Base-by-base conservation (phyloP, 148 eudicot species). In the Spergularia marina region DNA sequence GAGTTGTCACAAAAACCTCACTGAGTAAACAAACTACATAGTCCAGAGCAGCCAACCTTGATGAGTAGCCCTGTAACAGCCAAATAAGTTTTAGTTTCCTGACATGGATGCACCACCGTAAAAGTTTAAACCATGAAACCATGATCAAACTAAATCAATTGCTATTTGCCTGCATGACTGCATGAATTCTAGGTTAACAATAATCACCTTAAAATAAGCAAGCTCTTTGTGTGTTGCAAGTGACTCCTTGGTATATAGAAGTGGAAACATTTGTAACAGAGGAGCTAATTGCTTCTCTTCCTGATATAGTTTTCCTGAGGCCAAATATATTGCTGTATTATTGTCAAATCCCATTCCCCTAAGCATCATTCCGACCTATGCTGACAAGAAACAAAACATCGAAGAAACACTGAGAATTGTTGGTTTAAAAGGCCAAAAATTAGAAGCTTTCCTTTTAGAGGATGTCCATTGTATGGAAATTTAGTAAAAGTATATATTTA, bases 291-390 rank as follows among this genome's bases (percentile, higher is more conserved):
- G 79, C 85, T 71, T 84, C 65, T 88, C 84, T 51, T 87, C 88
- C 75, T 81, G 83, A 76, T 89, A 91, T 54, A 93, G 76, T 75
- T 85, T 88, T 17, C 98, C 98, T 9, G 98, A 91, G n/a, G 98
- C 98, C 84, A 93, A 79, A 85, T 93, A 93, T 63, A 93, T 89
- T 51, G 87, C 67, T 25, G 98, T 93, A 56, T 83, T 70, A 75
- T 91, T 91, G 68, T 86, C 76, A 80, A 93, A 93, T 72, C 98
- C 98, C 94, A 93, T 89, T 64, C 93, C 98, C 80, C 96, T 87
- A 34, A 93, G 89, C 93, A 93, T 89, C 96, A 93, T 86, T 59
- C 96, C 98, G 53, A 89, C 96, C 98, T 93, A 87, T 85, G 87
- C 90, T 83, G 87, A 87, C 98, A 84, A 81, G 72, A 83, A 86